Evolutionary conservation across 108 stramenopile species (phyloP).

Genomic region (Epithemia pelagica): DNA sequence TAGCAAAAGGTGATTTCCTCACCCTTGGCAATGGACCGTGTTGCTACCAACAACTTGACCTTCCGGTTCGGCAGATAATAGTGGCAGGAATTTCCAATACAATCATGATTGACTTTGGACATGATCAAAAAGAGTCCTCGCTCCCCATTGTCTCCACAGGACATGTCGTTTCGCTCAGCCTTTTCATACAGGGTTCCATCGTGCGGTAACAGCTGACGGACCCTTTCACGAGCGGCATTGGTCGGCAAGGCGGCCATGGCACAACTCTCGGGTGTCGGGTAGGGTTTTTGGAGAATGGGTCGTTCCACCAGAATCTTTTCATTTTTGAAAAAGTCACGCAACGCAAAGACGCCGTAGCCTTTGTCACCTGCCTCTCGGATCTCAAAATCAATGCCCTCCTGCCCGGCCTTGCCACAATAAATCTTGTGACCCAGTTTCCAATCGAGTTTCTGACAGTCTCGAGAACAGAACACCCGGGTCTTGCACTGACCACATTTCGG

Average conservation of each 20-base stretch:
- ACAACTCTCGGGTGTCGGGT: not conserved
- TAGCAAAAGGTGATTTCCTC: slow-evolving; percentile 13
- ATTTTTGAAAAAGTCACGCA: slow-evolving; percentile 6
- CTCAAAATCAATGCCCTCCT: slow-evolving; percentile 15
- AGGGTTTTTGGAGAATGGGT: slow-evolving; percentile 1
- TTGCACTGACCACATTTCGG: slow-evolving; percentile 3
- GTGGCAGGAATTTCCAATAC: slow-evolving; percentile 17
- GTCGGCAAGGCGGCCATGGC: not conserved
- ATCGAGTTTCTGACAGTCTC: slow-evolving; percentile 6
- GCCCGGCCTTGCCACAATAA: slow-evolving; percentile 16
- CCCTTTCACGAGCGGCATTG: too few species aligned
- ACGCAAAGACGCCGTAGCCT: slow-evolving; percentile 13
- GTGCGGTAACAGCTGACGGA: too few species aligned
- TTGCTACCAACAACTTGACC: slow-evolving; percentile 13
- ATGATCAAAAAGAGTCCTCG: slow-evolving; percentile 15
- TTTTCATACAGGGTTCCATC: too few species aligned
- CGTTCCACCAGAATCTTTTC: slow-evolving; percentile 18
- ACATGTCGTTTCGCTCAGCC: not conserved
- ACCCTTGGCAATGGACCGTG: slow-evolving; percentile 7
- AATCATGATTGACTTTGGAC: slow-evolving; percentile 22
- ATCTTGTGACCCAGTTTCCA: slow-evolving; percentile 15
- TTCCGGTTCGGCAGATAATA: slow-evolving; percentile 6
- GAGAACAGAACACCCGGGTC: not conserved
- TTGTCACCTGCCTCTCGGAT: slow-evolving; percentile 6
- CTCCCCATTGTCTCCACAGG: slow-evolving; percentile 1